Conservation (phyloP, 2,329 filamentous ascomycete genomes). For the Aspergillus sp. region DNA sequence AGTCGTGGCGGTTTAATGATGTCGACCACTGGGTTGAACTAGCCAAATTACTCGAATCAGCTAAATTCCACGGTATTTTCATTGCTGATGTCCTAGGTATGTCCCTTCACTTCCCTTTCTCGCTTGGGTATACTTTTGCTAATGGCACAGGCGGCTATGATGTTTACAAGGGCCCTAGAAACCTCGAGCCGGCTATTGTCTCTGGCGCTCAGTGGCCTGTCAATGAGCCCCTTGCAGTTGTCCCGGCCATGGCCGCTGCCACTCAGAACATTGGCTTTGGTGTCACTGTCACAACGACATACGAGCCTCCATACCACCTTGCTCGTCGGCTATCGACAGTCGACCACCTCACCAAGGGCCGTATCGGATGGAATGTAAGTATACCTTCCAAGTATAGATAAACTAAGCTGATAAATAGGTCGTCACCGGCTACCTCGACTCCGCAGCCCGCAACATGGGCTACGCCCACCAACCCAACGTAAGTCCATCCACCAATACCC, state of each 20-base stretch:
- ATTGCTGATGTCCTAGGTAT: constrained; percentile 58
- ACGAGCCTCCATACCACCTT: constrained; percentile 62
- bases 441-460: constrained; percentile 58
- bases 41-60: constrained; percentile 53
- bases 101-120: not conserved
- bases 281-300: constrained; percentile 61
- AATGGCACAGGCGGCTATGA: constrained; percentile 53
- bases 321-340: constrained; percentile 59
- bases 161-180: constrained; percentile 58
- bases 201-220: constrained; percentile 64
- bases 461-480: constrained; percentile 47
- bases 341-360: constrained; percentile 60
- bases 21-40: constrained; percentile 56
- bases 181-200: constrained; percentile 53
- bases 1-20: constrained; percentile 55
- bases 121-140: constrained; percentile 16
- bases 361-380: constrained; percentile 51
- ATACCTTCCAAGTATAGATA: not conserved
- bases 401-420: constrained; percentile 37
- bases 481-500: not conserved
- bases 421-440: constrained; percentile 62
- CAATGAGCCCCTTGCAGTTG: constrained; percentile 59
- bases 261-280: constrained; percentile 63
- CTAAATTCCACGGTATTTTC: constrained; percentile 61
- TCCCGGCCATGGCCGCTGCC: constrained; percentile 61